These are phyloP conservation scores for Saturnispora serradocipensis DNA, from an alignment of 805 yeast species.

Conservation along the genomic window DNA sequence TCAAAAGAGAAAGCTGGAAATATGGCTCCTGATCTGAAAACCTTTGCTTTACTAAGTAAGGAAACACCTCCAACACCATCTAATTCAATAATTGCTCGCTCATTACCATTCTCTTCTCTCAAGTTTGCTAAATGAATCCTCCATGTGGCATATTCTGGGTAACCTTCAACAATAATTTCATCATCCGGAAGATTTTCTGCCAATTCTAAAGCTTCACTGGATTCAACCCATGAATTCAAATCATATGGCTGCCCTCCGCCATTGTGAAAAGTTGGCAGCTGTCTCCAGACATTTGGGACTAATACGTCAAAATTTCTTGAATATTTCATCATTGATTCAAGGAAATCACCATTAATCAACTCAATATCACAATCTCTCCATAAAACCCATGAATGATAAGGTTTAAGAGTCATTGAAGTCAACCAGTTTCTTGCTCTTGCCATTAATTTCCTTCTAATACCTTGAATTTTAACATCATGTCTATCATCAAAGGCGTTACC, in stretches of 20 bases:
- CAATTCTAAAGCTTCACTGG: slow-evolving; percentile 61
- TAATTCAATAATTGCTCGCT: slow-evolving; percentile 53
- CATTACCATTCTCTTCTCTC: slow-evolving; percentile 52
- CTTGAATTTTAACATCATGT: slow-evolving; percentile 80
- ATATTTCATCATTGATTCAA: slow-evolving; percentile 62
- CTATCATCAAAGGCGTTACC: slow-evolving; percentile 82
- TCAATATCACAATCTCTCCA: slow-evolving; percentile 88
- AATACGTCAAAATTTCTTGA: slow-evolving; percentile 54
- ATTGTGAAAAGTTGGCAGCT: slow-evolving; percentile 85
- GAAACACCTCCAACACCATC: slow-evolving; percentile 90
- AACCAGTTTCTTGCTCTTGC: slow-evolving; percentile 85
- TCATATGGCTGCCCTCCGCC: slow-evolving; percentile 85
- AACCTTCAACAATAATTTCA: slow-evolving; percentile 83
- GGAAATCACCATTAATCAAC: slow-evolving; percentile 67
- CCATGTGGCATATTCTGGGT: slow-evolving; percentile 81
- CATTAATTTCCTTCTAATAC: slow-evolving; percentile 75
- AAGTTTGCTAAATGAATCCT: slow-evolving; percentile 73
- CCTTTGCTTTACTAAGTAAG: slow-evolving; percentile 62
- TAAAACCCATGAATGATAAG: slow-evolving; percentile 85
- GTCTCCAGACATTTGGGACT: slow-evolving; percentile 94
- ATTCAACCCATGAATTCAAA: slow-evolving; percentile 92
- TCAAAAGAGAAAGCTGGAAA: slow-evolving; percentile 79
- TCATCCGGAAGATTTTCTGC: slow-evolving; percentile 63
- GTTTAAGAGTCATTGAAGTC: slow-evolving; percentile 60
- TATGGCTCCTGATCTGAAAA: slow-evolving; percentile 70